These are phyloP conservation scores for Fraxinus ornus DNA, from an alignment of 305 asterid genomes.

Conservation along the genomic window DNA sequence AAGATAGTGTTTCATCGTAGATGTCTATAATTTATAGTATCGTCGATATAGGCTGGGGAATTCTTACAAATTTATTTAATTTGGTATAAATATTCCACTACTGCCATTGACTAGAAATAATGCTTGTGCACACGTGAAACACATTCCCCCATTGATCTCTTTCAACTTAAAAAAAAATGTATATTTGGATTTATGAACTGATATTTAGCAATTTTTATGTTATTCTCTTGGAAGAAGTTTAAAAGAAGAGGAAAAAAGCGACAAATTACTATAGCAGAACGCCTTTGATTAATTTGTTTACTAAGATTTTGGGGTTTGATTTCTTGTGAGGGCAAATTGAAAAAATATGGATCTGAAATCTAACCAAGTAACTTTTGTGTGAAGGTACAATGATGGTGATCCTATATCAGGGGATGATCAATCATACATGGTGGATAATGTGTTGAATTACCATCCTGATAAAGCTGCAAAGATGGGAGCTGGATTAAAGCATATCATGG, in stretches of 20 bases:
- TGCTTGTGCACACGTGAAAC: constrained; percentile 5
- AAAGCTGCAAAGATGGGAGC: constrained; percentile 76
- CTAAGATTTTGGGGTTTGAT: constrained; percentile 9
- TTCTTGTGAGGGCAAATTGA: not conserved
- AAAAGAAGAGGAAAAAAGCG: not conserved
- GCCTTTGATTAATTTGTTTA: not conserved
- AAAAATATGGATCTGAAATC: not conserved
- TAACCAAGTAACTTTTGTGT: constrained; percentile 23
- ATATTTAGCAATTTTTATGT: not conserved
- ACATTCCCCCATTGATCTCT: not conserved
- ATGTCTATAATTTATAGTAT: not conserved
- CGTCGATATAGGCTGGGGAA: not conserved
- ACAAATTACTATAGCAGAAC: not conserved
- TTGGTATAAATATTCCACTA: constrained; percentile 4
- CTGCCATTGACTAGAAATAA: not conserved
- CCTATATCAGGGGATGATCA: constrained; percentile 82
- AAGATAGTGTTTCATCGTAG: not conserved
- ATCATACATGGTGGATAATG: constrained; percentile 62
- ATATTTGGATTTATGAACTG: not conserved
- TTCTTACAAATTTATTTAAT: constrained; percentile 5
- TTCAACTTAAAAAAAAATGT: not conserved
- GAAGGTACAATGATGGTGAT: constrained; percentile 87
- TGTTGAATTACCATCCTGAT: constrained; percentile 81
- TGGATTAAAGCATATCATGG: constrained; percentile 76
- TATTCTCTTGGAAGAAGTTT: not conserved